These are phyloP conservation scores for Malassezia sp. DNA, from an alignment of 1,284 basidiomycete genomes.

Conservation along the genomic window DNA sequence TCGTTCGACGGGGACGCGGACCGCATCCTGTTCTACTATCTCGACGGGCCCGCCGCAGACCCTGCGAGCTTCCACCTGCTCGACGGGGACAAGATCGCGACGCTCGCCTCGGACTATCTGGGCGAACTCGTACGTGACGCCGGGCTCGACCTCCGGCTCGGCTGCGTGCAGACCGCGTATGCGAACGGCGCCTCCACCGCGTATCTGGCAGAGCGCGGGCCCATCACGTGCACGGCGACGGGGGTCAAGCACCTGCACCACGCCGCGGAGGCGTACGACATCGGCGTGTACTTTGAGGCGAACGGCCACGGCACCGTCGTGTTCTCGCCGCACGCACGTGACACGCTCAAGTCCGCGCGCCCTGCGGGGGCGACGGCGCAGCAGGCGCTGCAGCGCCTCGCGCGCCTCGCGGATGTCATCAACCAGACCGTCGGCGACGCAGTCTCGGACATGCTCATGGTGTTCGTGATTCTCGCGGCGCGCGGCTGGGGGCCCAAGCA, in stretches of 20 bases:
- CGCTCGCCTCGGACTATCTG: conserved; percentile 82
- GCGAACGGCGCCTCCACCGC: conserved; percentile 95
- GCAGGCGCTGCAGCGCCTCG: conserved; percentile 48
- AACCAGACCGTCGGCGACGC: conserved; percentile 99
- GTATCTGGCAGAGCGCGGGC: conserved; percentile 57
- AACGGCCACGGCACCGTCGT: conserved; percentile 97
- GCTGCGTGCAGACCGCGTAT: conserved; percentile 93
- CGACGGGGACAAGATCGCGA: conserved; percentile 97
- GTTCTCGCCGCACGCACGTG: conserved; percentile 56
- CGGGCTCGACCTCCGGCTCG: conserved; percentile 34
- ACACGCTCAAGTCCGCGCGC: conserved; percentile 54
- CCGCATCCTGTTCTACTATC: conserved; percentile 86
- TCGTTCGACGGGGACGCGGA: conserved; percentile 97
- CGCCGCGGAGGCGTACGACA: conserved; percentile 81
- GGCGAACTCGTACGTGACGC: conserved; percentile 64
- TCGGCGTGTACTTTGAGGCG: conserved; percentile 98
- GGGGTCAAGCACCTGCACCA: conserved; percentile 98
- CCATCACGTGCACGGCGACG: conserved; percentile 88
- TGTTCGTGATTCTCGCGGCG: conserved; percentile 80
- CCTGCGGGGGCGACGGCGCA: conserved; percentile 67
- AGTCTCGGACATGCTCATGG: conserved; percentile 86
- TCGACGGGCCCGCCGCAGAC: conserved; percentile 51
- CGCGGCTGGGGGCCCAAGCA: conserved; percentile 52
- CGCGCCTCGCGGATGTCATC: conserved; percentile 66
- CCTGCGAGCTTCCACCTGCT: conserved; percentile 72